A percentile compares a stretch with the other conserved stretches of the same genome.
phyloP scores from a whole-genome alignment of 495 filamentous ascomycete species.

The Xylaria longipes region DNA sequence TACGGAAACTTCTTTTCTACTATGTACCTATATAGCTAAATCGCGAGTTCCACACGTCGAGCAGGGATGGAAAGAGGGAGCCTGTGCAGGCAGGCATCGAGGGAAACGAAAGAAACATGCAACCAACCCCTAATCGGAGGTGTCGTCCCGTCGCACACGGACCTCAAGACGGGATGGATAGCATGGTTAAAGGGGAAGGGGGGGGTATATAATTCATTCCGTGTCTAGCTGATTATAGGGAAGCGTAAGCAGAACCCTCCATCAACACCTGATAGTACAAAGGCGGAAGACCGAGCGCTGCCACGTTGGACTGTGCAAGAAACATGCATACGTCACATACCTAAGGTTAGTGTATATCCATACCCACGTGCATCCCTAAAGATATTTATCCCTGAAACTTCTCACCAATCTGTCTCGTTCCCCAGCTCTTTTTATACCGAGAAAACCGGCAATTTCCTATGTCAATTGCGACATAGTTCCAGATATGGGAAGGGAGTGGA shows the following conservation, averaged over 20 bases:
- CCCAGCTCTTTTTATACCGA: not conserved
- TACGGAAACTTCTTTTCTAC: not conserved
- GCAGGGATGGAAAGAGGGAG: not conserved
- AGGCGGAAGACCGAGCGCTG: not conserved
- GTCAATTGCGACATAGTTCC: not conserved
- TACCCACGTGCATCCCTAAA: not conserved
- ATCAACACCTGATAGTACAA: not conserved
- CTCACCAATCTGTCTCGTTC: not conserved
- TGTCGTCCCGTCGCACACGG: not conserved
- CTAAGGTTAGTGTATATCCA: not conserved
- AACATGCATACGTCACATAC: not conserved
- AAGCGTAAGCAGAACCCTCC: not conserved
- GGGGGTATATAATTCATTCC: not conserved
- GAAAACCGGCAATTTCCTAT: not conserved
- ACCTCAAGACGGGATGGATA: not conserved
- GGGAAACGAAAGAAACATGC: not conserved
- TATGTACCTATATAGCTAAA: not conserved
- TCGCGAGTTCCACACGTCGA: not conserved
- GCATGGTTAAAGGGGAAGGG: not conserved
- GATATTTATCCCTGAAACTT: not conserved
- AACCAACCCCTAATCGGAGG: not conserved
- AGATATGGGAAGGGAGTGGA: not conserved
- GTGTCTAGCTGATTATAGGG: not conserved
- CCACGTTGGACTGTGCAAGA: not conserved
- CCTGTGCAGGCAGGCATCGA: not conserved